Conservation (phyloP, 148 eudicot species). For the Polygonum aviculare region DNA sequence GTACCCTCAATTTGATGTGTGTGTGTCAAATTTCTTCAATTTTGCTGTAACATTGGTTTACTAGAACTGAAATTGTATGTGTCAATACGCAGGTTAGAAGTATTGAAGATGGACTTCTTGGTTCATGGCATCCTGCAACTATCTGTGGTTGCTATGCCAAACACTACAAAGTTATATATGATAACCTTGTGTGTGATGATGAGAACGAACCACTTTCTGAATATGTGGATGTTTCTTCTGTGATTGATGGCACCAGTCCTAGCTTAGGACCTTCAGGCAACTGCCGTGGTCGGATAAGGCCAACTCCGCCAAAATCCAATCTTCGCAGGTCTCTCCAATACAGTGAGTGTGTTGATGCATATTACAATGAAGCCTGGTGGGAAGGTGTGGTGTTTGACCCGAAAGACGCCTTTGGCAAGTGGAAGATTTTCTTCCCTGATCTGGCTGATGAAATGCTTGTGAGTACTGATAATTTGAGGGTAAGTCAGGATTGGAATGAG, state of each 20-base stretch:
- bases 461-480: constrained; percentile 23
- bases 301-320: constrained; percentile 25
- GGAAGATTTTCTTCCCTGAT: constrained; percentile 83
- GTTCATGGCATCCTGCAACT: constrained; percentile 81
- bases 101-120: constrained; percentile 61
- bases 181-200: constrained; percentile 36
- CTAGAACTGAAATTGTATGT: background rate
- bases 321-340: constrained; percentile 25
- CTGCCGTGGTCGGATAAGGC: constrained; percentile 53
- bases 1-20: background rate
- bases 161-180: constrained; percentile 36
- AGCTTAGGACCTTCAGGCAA: background rate
- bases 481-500: constrained; percentile 75
- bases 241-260: constrained; percentile 27
- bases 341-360: constrained; percentile 75
- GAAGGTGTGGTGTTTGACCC: constrained; percentile 85
- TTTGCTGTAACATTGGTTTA: background rate
- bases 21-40: too few relatives aligned
- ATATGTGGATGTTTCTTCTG: constrained; percentile 28
- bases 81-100: constrained; percentile 59
- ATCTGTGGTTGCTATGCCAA: constrained; percentile 21
- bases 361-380: constrained; percentile 81
- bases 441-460: constrained; percentile 50
- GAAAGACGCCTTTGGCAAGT: constrained; percentile 24
- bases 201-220: constrained; percentile 23